Evolutionary conservation across 345 rosid species (phyloP).

Genomic region (Schrenkiella parvula): DNA sequence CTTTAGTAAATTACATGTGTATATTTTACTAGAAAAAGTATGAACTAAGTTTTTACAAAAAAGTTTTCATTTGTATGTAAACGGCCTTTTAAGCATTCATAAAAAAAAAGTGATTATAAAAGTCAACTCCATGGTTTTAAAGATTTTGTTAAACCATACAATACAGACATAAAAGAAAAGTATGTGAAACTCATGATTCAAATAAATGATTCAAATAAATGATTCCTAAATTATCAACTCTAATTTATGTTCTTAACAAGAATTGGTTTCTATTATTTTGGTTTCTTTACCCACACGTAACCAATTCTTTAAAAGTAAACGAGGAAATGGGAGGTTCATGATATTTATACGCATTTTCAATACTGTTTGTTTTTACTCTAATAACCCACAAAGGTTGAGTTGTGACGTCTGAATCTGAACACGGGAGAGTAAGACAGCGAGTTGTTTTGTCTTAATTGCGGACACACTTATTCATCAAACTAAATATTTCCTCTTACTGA

Average conservation of each 20-base stretch:
- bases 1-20: background rate
- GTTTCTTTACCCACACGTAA: background rate
- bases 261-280: background rate
- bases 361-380: slow-evolving; percentile 10
- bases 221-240: background rate
- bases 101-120: background rate
- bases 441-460: slow-evolving; percentile 3
- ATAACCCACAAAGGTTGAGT: slow-evolving; percentile 18
- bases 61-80: background rate
- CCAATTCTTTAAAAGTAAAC: background rate
- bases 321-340: background rate
- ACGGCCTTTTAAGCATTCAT: background rate
- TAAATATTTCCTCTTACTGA: background rate
- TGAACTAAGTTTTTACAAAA: background rate
- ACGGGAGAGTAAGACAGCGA: background rate
- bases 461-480: background rate
- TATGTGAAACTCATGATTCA: background rate
- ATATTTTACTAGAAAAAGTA: background rate
- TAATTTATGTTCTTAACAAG: background rate
- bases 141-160: background rate
- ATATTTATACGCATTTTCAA: background rate
- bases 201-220: background rate
- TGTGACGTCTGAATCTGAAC: slow-evolving; percentile 4
- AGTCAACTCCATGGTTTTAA: slow-evolving; percentile 4
- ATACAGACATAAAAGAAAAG: background rate